Percentiles rank a stretch among this genome's conserved stretches.
phyloP scores from a whole-genome alignment of 768 basidiomycete genomes.

The Naganishia onofrii region DNA sequence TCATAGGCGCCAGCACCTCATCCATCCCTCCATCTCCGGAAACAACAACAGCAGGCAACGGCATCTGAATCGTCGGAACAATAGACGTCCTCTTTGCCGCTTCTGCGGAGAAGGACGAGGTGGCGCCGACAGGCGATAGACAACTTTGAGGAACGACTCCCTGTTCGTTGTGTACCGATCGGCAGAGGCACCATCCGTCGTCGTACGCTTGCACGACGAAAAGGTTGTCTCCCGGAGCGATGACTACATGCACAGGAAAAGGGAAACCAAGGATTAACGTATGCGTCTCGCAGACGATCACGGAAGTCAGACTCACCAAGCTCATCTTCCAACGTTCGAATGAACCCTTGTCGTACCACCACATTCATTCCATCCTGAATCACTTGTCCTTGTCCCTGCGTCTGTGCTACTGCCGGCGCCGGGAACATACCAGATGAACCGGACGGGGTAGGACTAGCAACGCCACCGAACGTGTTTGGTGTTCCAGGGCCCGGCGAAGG shows the following conservation, averaged over 20 bases:
- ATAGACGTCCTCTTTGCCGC: background rate
- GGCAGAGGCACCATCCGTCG: slow-evolving; percentile 51
- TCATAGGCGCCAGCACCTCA: background rate
- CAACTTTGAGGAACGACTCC: slow-evolving; percentile 50
- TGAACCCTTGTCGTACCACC: slow-evolving; percentile 47
- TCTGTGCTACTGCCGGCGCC: background rate
- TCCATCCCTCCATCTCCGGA: background rate
- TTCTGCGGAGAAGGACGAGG: background rate
- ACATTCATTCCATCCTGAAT: slow-evolving; percentile 46
- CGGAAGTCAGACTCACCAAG: slow-evolving; percentile 42
- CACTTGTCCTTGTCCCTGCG: slow-evolving; percentile 10
- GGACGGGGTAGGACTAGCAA: slow-evolving; percentile 5
- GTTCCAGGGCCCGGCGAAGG: background rate
- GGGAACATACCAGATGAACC: background rate
- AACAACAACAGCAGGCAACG: slow-evolving; percentile 19
- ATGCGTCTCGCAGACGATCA: too few relatives aligned
- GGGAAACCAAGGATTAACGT: background rate
- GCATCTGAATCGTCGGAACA: slow-evolving; percentile 8
- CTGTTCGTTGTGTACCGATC: slow-evolving; percentile 32
- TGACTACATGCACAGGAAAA: slow-evolving; percentile 35
- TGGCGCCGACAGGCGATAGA: slow-evolving; percentile 34
- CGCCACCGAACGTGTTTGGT: background rate
- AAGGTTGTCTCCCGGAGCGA: slow-evolving; percentile 47
- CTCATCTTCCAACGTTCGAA: slow-evolving; percentile 49
- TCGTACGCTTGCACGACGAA: slow-evolving; percentile 49